phyloP scores from a whole-genome alignment of 805 yeast genomes.

The Candida maris region DNA sequence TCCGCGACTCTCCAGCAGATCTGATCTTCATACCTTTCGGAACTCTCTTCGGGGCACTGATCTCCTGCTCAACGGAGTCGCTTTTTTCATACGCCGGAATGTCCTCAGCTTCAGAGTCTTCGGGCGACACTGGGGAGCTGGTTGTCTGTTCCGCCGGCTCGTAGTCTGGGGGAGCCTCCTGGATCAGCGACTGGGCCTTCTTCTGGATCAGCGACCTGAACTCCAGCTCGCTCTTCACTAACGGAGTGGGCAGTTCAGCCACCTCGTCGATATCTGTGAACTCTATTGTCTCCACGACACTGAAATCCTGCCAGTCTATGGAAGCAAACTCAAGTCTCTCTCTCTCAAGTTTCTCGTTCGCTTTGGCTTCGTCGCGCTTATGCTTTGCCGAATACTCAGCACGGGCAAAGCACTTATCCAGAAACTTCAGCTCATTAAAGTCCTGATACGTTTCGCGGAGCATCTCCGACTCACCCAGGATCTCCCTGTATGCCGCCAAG shows the following conservation, averaged over 20 bases:
- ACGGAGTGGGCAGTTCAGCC: conserved; percentile 52
- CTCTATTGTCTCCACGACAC: conserved; percentile 62
- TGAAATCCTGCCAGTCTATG: conserved; percentile 86
- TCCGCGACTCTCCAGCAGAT: conserved; percentile 69
- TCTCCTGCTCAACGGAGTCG: background rate
- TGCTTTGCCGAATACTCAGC: conserved; percentile 49
- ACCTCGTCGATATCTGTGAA: conserved; percentile 60
- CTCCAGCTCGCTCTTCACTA: conserved; percentile 55
- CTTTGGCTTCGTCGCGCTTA: conserved; percentile 30
- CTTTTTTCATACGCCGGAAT: background rate
- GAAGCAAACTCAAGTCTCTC: conserved; percentile 60
- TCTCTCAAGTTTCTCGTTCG: conserved; percentile 30
- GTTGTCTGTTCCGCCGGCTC: conserved; percentile 19
- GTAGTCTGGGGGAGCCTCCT: conserved; percentile 41
- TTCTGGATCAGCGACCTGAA: conserved; percentile 58
- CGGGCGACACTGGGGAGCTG: conserved; percentile 7
- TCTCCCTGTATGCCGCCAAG: conserved; percentile 51
- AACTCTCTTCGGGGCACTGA: conserved; percentile 3
- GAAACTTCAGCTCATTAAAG: conserved; percentile 30
- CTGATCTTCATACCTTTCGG: conserved; percentile 59
- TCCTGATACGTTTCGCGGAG: conserved; percentile 19
- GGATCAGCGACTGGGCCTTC: conserved; percentile 30
- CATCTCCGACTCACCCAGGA: conserved; percentile 27
- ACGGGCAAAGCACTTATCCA: conserved; percentile 47
- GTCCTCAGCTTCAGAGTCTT: conserved; percentile 7